These are phyloP conservation scores for Cladosporium sp. DNA, from an alignment of 2,329 filamentous ascomycete species.

Conservation along the genomic window DNA sequence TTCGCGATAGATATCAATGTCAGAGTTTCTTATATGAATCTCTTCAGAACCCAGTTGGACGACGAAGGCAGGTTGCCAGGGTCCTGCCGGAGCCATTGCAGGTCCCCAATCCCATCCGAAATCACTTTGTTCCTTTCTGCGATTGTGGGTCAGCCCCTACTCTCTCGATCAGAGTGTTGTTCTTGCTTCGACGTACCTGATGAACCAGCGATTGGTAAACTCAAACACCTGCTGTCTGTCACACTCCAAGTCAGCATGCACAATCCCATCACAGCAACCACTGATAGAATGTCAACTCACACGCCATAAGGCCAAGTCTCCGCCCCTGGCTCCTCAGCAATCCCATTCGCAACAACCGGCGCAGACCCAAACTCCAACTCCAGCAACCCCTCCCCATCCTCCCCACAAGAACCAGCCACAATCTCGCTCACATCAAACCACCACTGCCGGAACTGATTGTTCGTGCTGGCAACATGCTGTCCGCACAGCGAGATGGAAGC, in stretches of 20 bases:
- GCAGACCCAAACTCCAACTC: slow-evolving; percentile 57
- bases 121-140: slow-evolving; percentile 55
- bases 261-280: too few relatives aligned
- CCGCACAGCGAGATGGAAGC: slow-evolving; percentile 54
- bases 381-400: neutral
- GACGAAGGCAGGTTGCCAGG: slow-evolving; percentile 57
- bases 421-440: slow-evolving; percentile 49
- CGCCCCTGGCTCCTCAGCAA: slow-evolving; percentile 46
- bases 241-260: neutral
- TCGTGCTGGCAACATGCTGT: slow-evolving; percentile 50
- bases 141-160: neutral
- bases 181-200: slow-evolving; percentile 33
- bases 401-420: neutral
- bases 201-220: slow-evolving; percentile 52
- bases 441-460: slow-evolving; percentile 62
- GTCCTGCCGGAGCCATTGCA: slow-evolving; percentile 58
- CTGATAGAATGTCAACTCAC: neutral
- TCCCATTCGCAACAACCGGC: slow-evolving; percentile 49
- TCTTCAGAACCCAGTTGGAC: slow-evolving; percentile 46
- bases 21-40: slow-evolving; percentile 49
- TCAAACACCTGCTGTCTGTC: slow-evolving; percentile 43
- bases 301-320: slow-evolving; percentile 49
- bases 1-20: slow-evolving; percentile 56
- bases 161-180: neutral
- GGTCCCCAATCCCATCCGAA: slow-evolving; percentile 56